These are phyloP conservation scores for Grigorovia yakushimaensis DNA, from an alignment of 805 yeast species.

Conservation along the genomic window DNA sequence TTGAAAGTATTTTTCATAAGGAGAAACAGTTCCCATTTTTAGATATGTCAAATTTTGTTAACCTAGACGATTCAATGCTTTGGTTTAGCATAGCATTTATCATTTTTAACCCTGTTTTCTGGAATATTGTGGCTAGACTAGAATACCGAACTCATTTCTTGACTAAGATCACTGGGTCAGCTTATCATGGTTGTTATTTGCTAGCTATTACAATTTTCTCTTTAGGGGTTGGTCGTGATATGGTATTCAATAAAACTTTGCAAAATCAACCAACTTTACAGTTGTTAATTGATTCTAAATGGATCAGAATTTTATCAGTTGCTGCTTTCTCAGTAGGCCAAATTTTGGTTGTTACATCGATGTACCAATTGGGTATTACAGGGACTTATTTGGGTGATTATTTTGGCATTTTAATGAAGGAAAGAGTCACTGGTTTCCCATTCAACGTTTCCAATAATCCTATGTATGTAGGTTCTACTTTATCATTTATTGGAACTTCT, in stretches of 20 bases:
- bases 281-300: constrained; percentile 32
- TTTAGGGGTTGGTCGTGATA: constrained; percentile 76
- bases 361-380: constrained; percentile 89
- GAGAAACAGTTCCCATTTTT: not conserved
- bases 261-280: constrained; percentile 59
- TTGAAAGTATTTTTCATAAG: not conserved
- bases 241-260: constrained; percentile 62
- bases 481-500: constrained; percentile 86
- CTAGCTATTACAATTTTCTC: constrained; percentile 78
- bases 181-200: constrained; percentile 70
- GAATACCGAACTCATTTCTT: constrained; percentile 72
- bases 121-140: constrained; percentile 86
- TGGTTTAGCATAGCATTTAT: constrained; percentile 52
- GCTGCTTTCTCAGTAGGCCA: constrained; percentile 59
- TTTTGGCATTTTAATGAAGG: constrained; percentile 88
- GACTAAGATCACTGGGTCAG: constrained; percentile 66
- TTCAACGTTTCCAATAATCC: constrained; percentile 88
- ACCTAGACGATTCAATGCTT: constrained; percentile 16
- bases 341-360: constrained; percentile 68
- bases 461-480: constrained; percentile 89
- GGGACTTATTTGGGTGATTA: constrained; percentile 97
- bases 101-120: constrained; percentile 86
- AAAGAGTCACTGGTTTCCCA: constrained; percentile 86
- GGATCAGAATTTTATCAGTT: constrained; percentile 43
- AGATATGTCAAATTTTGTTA: not conserved